Percentiles rank a stretch among this genome's conserved stretches.
Conservation (phyloP, 2,329 filamentous ascomycete species). For the Immersiporthe knoxdaviesiana region DNA sequence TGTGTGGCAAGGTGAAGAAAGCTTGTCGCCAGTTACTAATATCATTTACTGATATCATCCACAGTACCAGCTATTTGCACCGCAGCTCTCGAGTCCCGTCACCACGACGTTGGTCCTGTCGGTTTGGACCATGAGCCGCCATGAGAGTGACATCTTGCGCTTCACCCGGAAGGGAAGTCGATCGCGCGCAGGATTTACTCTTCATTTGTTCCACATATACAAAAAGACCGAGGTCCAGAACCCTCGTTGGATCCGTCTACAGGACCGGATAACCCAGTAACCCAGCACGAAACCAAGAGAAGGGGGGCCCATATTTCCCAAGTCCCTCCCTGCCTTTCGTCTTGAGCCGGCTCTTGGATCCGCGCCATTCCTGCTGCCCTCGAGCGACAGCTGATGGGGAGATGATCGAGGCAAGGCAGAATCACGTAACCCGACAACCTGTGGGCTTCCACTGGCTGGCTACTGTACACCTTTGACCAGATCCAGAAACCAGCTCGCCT, state of each 20-base stretch:
- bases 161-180: conserved; percentile 27
- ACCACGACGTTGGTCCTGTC: conserved; percentile 1
- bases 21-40: background rate
- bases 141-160: conserved; percentile 13
- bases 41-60: background rate
- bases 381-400: conserved; percentile 6
- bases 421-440: conserved; percentile 8
- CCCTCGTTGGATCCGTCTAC: background rate
- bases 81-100: background rate
- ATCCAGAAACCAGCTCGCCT: conserved; percentile 21
- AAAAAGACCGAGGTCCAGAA: conserved; percentile 25
- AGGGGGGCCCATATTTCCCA: conserved; percentile 9
- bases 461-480: conserved; percentile 12
- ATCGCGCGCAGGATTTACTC: conserved; percentile 27
- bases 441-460: conserved; percentile 15
- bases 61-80: background rate
- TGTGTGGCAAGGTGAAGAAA: background rate
- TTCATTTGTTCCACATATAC: conserved; percentile 18
- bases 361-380: conserved; percentile 9
- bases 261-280: conserved; percentile 7
- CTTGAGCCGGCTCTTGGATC: conserved; percentile 7
- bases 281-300: no score
- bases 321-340: conserved; percentile 18
- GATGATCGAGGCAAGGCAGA: conserved; percentile 2
- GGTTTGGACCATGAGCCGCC: conserved; percentile 3